Evolutionary conservation across 1,284 basidiomycete genomes (phyloP).

Genomic region (Puccinia hordei): DNA sequence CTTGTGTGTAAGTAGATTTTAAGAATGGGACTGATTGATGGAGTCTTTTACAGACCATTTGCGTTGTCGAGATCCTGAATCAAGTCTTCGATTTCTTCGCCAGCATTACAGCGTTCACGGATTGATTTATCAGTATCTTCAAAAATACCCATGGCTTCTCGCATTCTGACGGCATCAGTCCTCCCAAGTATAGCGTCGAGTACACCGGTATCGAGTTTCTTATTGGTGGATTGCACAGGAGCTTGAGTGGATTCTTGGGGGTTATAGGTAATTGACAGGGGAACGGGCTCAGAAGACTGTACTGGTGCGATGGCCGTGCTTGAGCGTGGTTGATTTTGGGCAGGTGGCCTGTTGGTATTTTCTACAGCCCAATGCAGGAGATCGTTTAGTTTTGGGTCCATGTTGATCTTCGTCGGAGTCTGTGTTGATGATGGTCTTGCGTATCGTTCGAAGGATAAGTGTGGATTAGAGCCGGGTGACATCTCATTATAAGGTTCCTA

Average conservation of each 20-base stretch:
- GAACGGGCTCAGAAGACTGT: not conserved
- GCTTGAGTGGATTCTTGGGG: constrained; percentile 6
- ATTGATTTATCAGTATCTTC: constrained; percentile 9
- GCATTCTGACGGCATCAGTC: constrained; percentile 40
- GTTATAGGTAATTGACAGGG: constrained; percentile 12
- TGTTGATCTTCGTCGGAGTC: no score
- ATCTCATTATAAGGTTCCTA: no score
- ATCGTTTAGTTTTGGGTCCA: constrained; percentile 43
- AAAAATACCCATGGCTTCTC: constrained; percentile 36
- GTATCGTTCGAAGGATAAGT: no score
- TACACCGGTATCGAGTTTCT: constrained; percentile 35
- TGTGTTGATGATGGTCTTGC: no score
- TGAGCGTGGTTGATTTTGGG: not conserved
- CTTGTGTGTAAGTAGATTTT: not conserved
- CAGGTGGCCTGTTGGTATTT: constrained; percentile 12
- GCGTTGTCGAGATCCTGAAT: constrained; percentile 50
- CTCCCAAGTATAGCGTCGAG: constrained; percentile 44
- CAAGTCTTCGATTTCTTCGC: constrained; percentile 40
- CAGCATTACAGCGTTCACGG: constrained; percentile 31
- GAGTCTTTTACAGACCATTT: constrained; percentile 19
- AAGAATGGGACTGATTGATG: not conserved
- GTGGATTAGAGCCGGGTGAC: no score
- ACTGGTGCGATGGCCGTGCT: constrained; percentile 27
- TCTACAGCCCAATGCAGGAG: constrained; percentile 48
- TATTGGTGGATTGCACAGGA: not conserved